Base-by-base conservation (phyloP, 2,329 filamentous ascomycete species). In the Nemania abortiva region DNA sequence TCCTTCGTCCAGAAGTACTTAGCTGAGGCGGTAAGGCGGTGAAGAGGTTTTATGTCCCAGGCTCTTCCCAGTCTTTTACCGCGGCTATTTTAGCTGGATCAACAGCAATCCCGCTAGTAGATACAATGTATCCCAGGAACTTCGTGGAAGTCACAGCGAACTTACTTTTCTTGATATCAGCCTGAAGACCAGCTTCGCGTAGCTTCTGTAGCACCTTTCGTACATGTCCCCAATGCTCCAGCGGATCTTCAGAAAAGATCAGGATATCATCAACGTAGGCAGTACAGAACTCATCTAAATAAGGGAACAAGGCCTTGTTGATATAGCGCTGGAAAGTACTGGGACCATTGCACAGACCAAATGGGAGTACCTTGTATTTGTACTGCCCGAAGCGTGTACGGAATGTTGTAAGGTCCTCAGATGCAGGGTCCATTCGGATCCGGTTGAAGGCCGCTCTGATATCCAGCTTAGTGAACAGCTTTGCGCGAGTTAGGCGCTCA, bases 81-180 rank as follows among this genome's bases (percentile, higher is more conserved):
- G 65, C 65, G 29, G 62, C 61, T 11, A 78, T 71, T 50, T 78
- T 78, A 1, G 63, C 61, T 55, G 37, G 65, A 58, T 79, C 68
- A 52, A 80, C 77, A 31, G 57, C 34, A 9, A 81, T 67, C 50
- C 75, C 64, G 45, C 73, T 54, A 15, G 59, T 64, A 15, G 49
- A 63, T 27, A 81, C 75, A 57, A 76, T 76, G 68, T 75, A 80
- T n/a, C 75, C 70, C 49, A 82, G 68, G 68, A 78, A 81, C 31
- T 77, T 64, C 27, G 76, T 70, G 63, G 73, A 31, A 18, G 75
- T 70, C 27, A 65, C 71, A 66, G 77, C 70, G 68, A 79, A 81
- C 42, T 76, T 56, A 68, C 66, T 80, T 70, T 81, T 81, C 5
- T 73, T 68, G 11, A 74, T 37, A 10, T 76, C 2, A 62, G 37